phyloP scores from a whole-genome alignment of 108 stramenopile genomes.

The Skeletonema potamos region DNA sequence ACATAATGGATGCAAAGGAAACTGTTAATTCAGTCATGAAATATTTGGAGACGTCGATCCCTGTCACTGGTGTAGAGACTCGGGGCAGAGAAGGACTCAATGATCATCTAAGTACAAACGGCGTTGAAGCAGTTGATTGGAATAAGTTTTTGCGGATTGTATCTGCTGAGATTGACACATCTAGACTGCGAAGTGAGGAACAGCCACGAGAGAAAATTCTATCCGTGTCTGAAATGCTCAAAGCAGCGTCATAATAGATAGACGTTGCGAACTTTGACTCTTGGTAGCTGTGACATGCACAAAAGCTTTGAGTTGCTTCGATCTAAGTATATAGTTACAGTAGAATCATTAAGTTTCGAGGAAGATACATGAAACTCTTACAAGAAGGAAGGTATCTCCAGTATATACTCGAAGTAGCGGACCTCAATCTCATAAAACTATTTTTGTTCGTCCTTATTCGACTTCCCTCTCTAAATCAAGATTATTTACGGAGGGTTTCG shows the following conservation, averaged over 20 bases:
- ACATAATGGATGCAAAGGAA: slow-evolving; percentile 89
- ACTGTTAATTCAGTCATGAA: slow-evolving; percentile 86
- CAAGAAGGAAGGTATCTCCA: too few species aligned
- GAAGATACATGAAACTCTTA: too few species aligned
- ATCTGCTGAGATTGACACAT: slow-evolving; percentile 38
- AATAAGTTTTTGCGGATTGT: slow-evolving; percentile 60
- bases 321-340: too few species aligned
- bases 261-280: slow-evolving; percentile 30
- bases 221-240: slow-evolving; percentile 48
- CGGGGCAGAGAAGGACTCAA: slow-evolving; percentile 24
- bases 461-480: too few species aligned
- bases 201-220: slow-evolving; percentile 70
- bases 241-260: slow-evolving; percentile 12
- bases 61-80: background rate
- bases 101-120: slow-evolving; percentile 34
- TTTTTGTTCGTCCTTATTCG: too few species aligned
- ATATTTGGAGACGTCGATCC: background rate
- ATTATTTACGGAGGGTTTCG: too few species aligned
- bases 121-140: slow-evolving; percentile 59
- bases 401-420: too few species aligned
- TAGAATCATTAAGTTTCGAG: too few species aligned
- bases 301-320: too few species aligned
- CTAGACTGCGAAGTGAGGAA: slow-evolving; percentile 35
- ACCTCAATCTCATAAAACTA: too few species aligned
- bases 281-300: too few species aligned